A percentile compares a stretch with the other conserved stretches of the same genome.
Conservation (phyloP, 1,139 yeast species). For the Pichia sp. region DNA sequence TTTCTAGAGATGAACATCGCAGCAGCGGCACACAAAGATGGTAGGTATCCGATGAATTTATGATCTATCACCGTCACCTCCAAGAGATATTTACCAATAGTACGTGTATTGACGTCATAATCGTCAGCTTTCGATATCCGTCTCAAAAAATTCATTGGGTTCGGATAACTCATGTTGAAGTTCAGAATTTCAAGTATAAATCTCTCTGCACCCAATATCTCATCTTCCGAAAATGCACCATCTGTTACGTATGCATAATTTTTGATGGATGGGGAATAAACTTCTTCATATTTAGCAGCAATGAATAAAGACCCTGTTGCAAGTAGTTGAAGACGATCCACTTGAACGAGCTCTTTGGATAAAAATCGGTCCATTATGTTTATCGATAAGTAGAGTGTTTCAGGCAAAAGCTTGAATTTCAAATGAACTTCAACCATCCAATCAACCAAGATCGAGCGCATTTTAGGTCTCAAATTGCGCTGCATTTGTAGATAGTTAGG, state of each 20-base stretch:
- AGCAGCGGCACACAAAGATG: constrained; percentile 84
- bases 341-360: constrained; percentile 72
- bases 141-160: constrained; percentile 90
- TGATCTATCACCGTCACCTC: constrained; percentile 82
- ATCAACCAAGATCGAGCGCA: constrained; percentile 87
- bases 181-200: constrained; percentile 70
- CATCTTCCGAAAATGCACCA: constrained; percentile 78
- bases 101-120: constrained; percentile 87
- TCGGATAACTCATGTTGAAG: constrained; percentile 82
- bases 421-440: constrained; percentile 94
- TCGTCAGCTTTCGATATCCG: constrained; percentile 94
- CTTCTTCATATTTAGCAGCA: constrained; percentile 95
- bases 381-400: constrained; percentile 81
- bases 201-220: constrained; percentile 82
- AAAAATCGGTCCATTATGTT: constrained; percentile 90
- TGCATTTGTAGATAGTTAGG: constrained; percentile 71
- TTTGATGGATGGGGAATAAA: constrained; percentile 81
- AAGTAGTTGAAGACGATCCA: constrained; percentile 79
- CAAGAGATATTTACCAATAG: constrained; percentile 82
- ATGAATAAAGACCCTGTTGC: constrained; percentile 89
- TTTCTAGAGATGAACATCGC: constrained; percentile 85
- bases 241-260: constrained; percentile 89
- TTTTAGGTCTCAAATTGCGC: constrained; percentile 71
- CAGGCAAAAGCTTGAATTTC: constrained; percentile 82
- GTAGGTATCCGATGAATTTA: constrained; percentile 70